A percentile compares a stretch with the other conserved stretches of the same genome.
phyloP scores from a whole-genome alignment of 2,329 filamentous ascomycete species.

The Periglandula ipomoeae region DNA sequence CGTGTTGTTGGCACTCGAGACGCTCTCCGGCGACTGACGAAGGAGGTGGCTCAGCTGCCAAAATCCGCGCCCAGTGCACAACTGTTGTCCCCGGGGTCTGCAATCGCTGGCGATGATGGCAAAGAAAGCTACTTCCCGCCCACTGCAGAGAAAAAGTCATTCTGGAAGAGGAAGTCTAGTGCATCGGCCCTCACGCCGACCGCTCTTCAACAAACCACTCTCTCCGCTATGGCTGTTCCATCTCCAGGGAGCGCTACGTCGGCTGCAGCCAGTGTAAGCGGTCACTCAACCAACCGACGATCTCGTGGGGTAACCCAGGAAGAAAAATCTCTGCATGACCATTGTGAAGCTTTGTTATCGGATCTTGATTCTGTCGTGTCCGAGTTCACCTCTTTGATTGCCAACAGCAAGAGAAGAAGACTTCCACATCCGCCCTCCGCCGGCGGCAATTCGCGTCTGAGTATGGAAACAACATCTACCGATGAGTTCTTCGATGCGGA shows the following conservation, averaged over 20 bases:
- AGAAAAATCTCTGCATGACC: conserved; percentile 64
- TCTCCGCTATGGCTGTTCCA: conserved; percentile 33
- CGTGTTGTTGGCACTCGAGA: conserved; percentile 82
- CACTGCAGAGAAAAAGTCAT: conserved; percentile 55
- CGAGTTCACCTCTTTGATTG: conserved; percentile 71
- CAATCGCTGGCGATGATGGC: conserved; percentile 15
- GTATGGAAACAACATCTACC: conserved; percentile 70
- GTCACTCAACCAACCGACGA: conserved; percentile 24
- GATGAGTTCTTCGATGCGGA: conserved; percentile 96
- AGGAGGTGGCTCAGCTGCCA: conserved; percentile 59
- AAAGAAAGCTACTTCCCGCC: conserved; percentile 45
- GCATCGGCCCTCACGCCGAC: conserved; percentile 33
- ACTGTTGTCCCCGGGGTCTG: conserved; percentile 33
- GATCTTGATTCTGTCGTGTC: conserved; percentile 77
- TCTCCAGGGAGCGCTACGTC: conserved; percentile 27
- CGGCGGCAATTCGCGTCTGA: conserved; percentile 41
- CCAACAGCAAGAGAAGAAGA: conserved; percentile 71
- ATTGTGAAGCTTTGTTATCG: conserved; percentile 72
- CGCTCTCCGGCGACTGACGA: conserved; percentile 75
- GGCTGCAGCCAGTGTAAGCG: conserved; percentile 20
- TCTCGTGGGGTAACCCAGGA: conserved; percentile 34
- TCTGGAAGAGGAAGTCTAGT: conserved; percentile 88
- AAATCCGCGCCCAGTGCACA: conserved; percentile 18
- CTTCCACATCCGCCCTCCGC: conserved; percentile 43
- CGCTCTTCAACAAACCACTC: conserved; percentile 27